Percentiles rank a stretch among this genome's conserved stretches.
phyloP scores from a whole-genome alignment of 129 eudicot species.

The Calendula officinalis region DNA sequence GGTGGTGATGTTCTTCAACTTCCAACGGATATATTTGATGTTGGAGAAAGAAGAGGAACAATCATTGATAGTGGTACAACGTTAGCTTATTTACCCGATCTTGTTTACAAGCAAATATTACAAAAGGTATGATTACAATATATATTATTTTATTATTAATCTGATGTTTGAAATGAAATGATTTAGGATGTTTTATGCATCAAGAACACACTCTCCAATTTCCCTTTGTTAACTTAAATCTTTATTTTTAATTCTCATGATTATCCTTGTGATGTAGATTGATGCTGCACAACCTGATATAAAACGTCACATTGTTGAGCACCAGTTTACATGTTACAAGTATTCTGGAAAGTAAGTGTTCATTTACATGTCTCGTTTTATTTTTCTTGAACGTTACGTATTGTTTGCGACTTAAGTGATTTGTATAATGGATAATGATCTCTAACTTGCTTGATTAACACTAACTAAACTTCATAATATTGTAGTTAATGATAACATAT shows the following conservation, averaged over 20 bases:
- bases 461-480: too few relatives aligned
- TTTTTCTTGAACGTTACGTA: too few relatives aligned
- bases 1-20: conserved; percentile 66
- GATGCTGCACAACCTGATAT: conserved; percentile 54
- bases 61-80: conserved; percentile 93
- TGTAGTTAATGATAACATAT: too few relatives aligned
- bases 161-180: too few relatives aligned
- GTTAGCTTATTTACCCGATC: conserved; percentile 83
- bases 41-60: conserved; percentile 64
- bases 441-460: too few relatives aligned
- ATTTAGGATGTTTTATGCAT: too few relatives aligned
- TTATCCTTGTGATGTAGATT: conserved; percentile 33
- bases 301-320: conserved; percentile 52
- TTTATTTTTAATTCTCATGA: neutral
- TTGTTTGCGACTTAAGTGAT: too few relatives aligned
- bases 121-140: conserved; percentile 32
- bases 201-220: neutral
- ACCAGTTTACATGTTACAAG: conserved; percentile 68
- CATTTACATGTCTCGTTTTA: too few relatives aligned
- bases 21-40: conserved; percentile 63
- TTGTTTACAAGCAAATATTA: conserved; percentile 51
- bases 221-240: neutral
- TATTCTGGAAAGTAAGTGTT: conserved; percentile 66
- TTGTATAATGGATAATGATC: too few relatives aligned
- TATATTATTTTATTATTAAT: neutral